A percentile compares a stretch with the other conserved stretches of the same genome.
Evolutionary conservation across 2,329 filamentous ascomycete species (phyloP).

Genomic region (Sporothrix curviconia): DNA sequence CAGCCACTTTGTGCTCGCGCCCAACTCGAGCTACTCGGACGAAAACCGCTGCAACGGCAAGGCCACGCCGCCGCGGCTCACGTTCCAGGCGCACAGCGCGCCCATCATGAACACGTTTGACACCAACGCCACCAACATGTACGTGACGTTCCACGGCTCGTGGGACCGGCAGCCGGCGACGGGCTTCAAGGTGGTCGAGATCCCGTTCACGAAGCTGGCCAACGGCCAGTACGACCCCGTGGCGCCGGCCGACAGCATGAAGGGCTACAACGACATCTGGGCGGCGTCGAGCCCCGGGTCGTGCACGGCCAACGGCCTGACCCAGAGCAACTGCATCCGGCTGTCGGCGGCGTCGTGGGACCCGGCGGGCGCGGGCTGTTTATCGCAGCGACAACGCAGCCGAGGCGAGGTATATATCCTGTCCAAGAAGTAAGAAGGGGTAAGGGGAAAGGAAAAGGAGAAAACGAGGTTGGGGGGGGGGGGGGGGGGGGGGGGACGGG

Average conservation of each 20-base stretch:
- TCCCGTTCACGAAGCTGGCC: conserved; percentile 25
- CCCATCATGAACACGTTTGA: conserved; percentile 29
- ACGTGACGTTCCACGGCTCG: conserved; percentile 28
- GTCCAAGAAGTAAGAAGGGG: conserved; percentile 18
- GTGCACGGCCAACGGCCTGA: conserved; percentile 30
- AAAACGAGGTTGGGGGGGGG: neutral
- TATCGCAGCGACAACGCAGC: conserved; percentile 31
- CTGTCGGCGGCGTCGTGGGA: conserved; percentile 30
- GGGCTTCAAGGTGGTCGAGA: conserved; percentile 27
- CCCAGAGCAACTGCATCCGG: conserved; percentile 31
- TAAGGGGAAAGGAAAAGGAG: neutral
- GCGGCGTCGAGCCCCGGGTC: conserved; percentile 22
- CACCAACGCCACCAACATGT: conserved; percentile 27
- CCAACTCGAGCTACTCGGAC: conserved; percentile 32
- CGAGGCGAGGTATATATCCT: conserved; percentile 30
- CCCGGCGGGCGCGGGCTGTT: conserved; percentile 31
- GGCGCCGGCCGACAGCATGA: conserved; percentile 25
- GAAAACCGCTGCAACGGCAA: conserved; percentile 29
- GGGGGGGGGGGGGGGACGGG: no score
- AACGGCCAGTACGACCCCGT: conserved; percentile 27
- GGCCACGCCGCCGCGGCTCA: conserved; percentile 32
- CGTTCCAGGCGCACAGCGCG: conserved; percentile 28
- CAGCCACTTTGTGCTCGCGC: conserved; percentile 32
- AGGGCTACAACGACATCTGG: conserved; percentile 27
- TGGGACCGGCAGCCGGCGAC: conserved; percentile 27